Evolutionary conservation across 2,329 filamentous ascomycete genomes (phyloP).

Genomic region (Claviceps quebecensis): DNA sequence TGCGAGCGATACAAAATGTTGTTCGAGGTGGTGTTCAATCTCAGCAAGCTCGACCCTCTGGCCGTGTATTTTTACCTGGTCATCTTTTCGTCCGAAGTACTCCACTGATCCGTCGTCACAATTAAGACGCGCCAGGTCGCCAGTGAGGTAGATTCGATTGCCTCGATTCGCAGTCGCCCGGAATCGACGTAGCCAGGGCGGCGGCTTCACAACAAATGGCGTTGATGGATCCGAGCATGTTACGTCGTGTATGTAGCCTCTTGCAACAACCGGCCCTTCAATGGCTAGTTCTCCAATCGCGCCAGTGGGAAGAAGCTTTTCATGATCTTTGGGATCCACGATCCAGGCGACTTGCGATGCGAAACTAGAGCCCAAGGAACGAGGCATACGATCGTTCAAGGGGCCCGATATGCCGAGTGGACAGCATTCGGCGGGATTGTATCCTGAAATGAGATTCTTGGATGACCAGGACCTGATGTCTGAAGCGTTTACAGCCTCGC

Average conservation of each 20-base stretch:
- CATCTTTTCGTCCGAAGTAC: constrained; percentile 13
- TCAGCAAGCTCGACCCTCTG: constrained; percentile 32
- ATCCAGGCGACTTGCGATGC: not conserved
- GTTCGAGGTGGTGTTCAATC: constrained; percentile 5
- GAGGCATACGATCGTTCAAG: constrained; percentile 4
- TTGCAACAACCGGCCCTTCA: constrained; percentile 34
- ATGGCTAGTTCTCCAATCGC: not conserved
- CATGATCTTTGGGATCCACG: not conserved
- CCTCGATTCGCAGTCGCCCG: constrained; percentile 11
- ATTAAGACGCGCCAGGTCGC: constrained; percentile 18
- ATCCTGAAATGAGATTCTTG: constrained; percentile 22
- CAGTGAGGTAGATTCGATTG: constrained; percentile 10
- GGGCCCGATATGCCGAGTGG: constrained; percentile 10
- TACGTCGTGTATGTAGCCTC: constrained; percentile 40
- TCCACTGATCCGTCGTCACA: constrained; percentile 9
- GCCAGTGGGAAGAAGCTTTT: not conserved
- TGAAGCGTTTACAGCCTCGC: constrained; percentile 17
- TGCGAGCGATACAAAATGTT: not conserved
- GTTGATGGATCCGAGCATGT: not conserved
- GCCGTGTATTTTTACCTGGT: constrained; percentile 37
- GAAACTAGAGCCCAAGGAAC: not conserved
- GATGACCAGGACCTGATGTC: constrained; percentile 9
- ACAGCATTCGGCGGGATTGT: constrained; percentile 20
- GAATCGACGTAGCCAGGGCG: constrained; percentile 5
- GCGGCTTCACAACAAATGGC: not conserved